Percentiles rank a stretch among this genome's conserved stretches.
Evolutionary conservation across 2,329 filamentous ascomycete species (phyloP).

Genomic region (Exophiala aquamarina): DNA sequence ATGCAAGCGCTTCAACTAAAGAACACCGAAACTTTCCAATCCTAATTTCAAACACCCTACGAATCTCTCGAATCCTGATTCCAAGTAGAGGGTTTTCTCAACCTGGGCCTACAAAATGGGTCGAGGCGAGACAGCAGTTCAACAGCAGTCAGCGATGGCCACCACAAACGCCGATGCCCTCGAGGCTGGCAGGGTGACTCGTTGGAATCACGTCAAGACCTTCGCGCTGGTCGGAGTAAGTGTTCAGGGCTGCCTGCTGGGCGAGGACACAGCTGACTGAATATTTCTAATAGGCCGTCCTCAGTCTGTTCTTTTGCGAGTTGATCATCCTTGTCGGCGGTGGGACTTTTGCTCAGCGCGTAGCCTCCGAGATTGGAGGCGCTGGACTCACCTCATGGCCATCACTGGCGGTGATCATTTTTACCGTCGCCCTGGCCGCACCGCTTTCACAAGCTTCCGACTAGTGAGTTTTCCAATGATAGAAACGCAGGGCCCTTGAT

Average conservation of each 20-base stretch:
- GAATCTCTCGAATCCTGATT: neutral
- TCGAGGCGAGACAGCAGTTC: slow-evolving; percentile 1
- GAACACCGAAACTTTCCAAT: neutral
- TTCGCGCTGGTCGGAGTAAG: too few species aligned
- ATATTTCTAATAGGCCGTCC: slow-evolving; percentile 5
- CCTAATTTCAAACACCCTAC: neutral
- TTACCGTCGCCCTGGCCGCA: slow-evolving; percentile 13
- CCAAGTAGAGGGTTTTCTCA: neutral
- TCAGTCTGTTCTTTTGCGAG: slow-evolving; percentile 13
- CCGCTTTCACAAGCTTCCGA: slow-evolving; percentile 18
- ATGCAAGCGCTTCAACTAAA: too few species aligned
- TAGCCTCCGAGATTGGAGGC: slow-evolving; percentile 19
- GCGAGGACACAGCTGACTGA: too few species aligned
- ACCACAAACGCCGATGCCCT: slow-evolving; percentile 2
- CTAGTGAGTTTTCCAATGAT: too few species aligned
- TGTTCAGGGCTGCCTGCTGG: too few species aligned
- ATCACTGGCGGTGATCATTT: slow-evolving; percentile 16
- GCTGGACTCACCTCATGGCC: slow-evolving; percentile 13
- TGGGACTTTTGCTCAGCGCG: slow-evolving; percentile 9
- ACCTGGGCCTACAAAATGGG: slow-evolving; percentile 2
- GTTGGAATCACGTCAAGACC: too few species aligned
- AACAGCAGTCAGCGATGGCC: neutral
- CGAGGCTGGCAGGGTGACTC: slow-evolving; percentile 1
- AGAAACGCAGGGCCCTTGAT: too few species aligned
- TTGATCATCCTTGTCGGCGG: slow-evolving; percentile 8